Conservation (phyloP, 2,329 filamentous ascomycete species). For the Aureobasidium sp. region DNA sequence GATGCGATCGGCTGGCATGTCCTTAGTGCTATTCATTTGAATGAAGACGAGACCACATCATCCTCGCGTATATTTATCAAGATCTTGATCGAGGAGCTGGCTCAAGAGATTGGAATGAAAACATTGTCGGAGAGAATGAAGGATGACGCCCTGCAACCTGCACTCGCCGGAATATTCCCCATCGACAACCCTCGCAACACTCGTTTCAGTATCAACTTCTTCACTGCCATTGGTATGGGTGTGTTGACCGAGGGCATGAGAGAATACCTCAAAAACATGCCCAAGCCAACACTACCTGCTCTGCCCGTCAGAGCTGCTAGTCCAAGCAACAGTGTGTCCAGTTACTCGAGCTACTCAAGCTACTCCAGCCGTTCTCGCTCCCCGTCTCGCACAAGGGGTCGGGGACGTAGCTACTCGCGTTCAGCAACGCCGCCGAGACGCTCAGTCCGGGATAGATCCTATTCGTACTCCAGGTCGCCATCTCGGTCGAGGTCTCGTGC, state of each 20-base stretch:
- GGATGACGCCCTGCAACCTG: slow-evolving; percentile 71
- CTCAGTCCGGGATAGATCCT: slow-evolving; percentile 16
- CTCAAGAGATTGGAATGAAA: slow-evolving; percentile 77
- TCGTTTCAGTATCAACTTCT: slow-evolving; percentile 98
- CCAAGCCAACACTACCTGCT: slow-evolving; percentile 71
- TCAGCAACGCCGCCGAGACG: slow-evolving; percentile 26
- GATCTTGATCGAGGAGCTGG: slow-evolving; percentile 89
- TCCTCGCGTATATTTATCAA: slow-evolving; percentile 98
- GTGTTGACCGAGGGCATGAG: slow-evolving; percentile 91
- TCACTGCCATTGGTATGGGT: slow-evolving; percentile 96
- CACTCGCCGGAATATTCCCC: slow-evolving; percentile 81
- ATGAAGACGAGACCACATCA: slow-evolving; percentile 94
- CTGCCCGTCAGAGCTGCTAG: slow-evolving; percentile 43
- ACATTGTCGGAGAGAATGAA: slow-evolving; percentile 69
- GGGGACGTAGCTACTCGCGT: slow-evolving; percentile 22
- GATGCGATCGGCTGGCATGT: slow-evolving; percentile 93
- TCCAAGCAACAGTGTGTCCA: slow-evolving; percentile 62
- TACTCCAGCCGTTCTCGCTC: slow-evolving; percentile 40
- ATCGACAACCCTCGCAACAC: slow-evolving; percentile 83
- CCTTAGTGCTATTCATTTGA: slow-evolving; percentile 75
- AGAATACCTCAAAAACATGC: slow-evolving; percentile 80
- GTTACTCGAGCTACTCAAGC: slow-evolving; percentile 76
- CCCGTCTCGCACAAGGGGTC: slow-evolving; percentile 21
- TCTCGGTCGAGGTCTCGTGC: slow-evolving; percentile 16
- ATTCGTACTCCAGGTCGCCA: slow-evolving; percentile 16